Evolutionary conservation across 108 stramenopile genomes (phyloP), one percentile per base, ranked within the genome.

Genomic region (Schizochytrium sp.): DNA sequence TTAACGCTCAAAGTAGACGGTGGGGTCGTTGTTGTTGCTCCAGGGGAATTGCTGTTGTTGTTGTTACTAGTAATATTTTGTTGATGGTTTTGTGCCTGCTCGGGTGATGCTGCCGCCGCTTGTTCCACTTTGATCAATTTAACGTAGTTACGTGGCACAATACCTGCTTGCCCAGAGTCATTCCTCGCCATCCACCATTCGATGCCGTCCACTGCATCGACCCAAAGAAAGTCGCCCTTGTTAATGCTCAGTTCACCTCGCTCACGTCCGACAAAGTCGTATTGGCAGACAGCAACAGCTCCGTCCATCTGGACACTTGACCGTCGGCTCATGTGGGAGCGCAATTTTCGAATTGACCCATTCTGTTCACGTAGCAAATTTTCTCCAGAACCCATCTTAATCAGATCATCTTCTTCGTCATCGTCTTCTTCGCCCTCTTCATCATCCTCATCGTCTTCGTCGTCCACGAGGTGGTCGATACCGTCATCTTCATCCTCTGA

Each of bases 211-310:
- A 83, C 76, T 10, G 76, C 50, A 55, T 49, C 53, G 47, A 83
- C 76, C 76, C 76, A 83, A 38, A 83, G 76, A 28, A 83, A 83
- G 40, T 83, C 76, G 12, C 76, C 76, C 53, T 83, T 83, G 10
- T 47, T 83, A 28, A 83, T 55, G 28, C 76, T 83, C n/a, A 83
- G 76, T 28, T 83, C 76, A 1, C 76, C 76, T 38, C n/a, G 47
- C 76, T 83, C 76, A 53, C 76, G 76, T n/a, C 50, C 76, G 19
- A 55, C 47, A 42, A 83, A 83, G 28, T 83, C 76, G 53, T 83
- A 83, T 28, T 83, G 76, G 28, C 76, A 83, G n/a, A 83, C 53
- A 10, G 76, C 76, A 38, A 83, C 40, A 1, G 76, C 49, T 2
- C 76, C 76, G 2, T 69, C 64, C 64, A 69, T 69, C 28, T 69